Evolutionary conservation across 345 rosid genomes (phyloP).

Genomic region (Pistacia atlantica): DNA sequence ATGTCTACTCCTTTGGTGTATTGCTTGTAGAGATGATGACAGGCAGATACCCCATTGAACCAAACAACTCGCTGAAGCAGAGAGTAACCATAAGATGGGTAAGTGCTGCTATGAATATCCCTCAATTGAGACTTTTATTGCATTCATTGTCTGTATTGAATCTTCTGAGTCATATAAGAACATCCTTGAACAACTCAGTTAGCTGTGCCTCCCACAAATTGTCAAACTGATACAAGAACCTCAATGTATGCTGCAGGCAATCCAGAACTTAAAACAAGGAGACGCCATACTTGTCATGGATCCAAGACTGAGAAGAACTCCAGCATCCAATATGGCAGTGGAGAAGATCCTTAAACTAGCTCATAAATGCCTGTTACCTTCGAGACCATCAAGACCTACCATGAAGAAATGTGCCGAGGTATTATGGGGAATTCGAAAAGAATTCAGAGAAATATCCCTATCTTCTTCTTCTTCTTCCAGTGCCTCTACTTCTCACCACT

Average conservation of each 20-base stretch:
- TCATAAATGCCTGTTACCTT: slow-evolving; percentile 51
- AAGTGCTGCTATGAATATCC: slow-evolving; percentile 16
- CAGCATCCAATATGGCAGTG: slow-evolving; percentile 57
- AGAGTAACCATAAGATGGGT: slow-evolving; percentile 75
- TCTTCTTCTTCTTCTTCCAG: slow-evolving; percentile 33
- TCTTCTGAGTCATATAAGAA: background rate
- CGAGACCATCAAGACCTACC: slow-evolving; percentile 66
- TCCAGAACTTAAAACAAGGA: slow-evolving; percentile 59
- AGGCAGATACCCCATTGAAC: slow-evolving; percentile 76
- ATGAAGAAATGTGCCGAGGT: slow-evolving; percentile 76
- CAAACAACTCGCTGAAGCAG: slow-evolving; percentile 48
- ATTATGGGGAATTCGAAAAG: slow-evolving; percentile 74
- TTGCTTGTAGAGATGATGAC: slow-evolving; percentile 73
- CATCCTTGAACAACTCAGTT: too few species aligned
- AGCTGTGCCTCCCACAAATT: background rate
- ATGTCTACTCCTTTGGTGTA: slow-evolving; percentile 87
- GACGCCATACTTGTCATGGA: slow-evolving; percentile 78
- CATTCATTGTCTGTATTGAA: background rate
- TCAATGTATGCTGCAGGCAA: slow-evolving; percentile 57
- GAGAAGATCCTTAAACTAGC: slow-evolving; percentile 74
- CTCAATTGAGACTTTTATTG: background rate
- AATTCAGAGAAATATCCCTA: slow-evolving; percentile 42
- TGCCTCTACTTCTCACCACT: slow-evolving; percentile 41
- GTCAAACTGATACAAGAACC: background rate
- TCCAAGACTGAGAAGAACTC: slow-evolving; percentile 61